Percentiles rank a stretch among this genome's conserved stretches.
Evolutionary conservation across 2,329 filamentous ascomycete species (phyloP).

Genomic region (Fusarium denticulatum): DNA sequence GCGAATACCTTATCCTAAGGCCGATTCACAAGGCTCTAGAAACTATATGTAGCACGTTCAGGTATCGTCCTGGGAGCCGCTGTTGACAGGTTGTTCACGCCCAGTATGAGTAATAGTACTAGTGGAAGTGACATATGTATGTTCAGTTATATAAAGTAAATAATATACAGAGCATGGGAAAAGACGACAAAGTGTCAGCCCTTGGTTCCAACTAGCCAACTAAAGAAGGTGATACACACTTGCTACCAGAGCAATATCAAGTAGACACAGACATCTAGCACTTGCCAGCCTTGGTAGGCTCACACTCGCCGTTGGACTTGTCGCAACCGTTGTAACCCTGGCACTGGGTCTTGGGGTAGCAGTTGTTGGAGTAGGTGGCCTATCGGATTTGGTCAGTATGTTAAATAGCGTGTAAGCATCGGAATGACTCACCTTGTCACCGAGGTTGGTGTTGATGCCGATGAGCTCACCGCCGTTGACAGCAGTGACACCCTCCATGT

Average conservation of each 20-base stretch:
- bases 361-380: conserved; percentile 47
- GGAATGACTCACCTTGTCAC: conserved; percentile 27
- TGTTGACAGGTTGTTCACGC: no score
- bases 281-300: conserved; percentile 41
- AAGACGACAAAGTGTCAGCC: fast-evolving
- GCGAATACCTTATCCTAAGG: fast-evolving
- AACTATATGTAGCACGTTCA: no score
- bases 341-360: conserved; percentile 43
- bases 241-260: not conserved
- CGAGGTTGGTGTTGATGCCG: conserved; percentile 54
- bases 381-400: fast-evolving
- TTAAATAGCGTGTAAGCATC: fast-evolving
- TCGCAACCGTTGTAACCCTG: conserved; percentile 46
- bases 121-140: not conserved
- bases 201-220: fast-evolving
- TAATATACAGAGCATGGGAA: not conserved
- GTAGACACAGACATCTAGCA: fast-evolving
- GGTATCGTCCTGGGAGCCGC: fast-evolving
- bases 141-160: not conserved
- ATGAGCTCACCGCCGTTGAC: conserved; percentile 53
- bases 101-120: not conserved
- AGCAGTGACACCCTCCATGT: conserved; percentile 55
- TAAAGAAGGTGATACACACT: not conserved
- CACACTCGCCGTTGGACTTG: conserved; percentile 44
- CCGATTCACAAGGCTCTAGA: no score